phyloP scores from a whole-genome alignment of 805 yeast genomes.

The Candida peoriensis region DNA sequence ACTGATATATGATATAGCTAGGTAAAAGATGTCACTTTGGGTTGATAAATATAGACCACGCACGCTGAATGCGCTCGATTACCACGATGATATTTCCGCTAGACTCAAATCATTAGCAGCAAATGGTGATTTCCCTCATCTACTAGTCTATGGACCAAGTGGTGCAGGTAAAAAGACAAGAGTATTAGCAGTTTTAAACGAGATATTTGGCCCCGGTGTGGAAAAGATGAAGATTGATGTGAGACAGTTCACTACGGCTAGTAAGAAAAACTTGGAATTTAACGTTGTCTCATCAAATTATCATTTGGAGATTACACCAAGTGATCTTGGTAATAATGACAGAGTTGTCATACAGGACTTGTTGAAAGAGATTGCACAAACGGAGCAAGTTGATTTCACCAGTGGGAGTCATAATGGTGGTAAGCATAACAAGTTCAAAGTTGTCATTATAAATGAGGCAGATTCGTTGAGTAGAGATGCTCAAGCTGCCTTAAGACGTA shows the following conservation, averaged over 20 bases:
- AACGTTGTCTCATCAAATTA: slow-evolving; percentile 88
- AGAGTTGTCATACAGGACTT: slow-evolving; percentile 92
- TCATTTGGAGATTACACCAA: slow-evolving; percentile 93
- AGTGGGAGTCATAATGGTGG: slow-evolving; percentile 40
- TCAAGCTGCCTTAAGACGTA: slow-evolving; percentile 91
- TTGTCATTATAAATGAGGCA: slow-evolving; percentile 87
- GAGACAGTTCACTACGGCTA: slow-evolving; percentile 69
- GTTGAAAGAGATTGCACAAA: slow-evolving; percentile 89
- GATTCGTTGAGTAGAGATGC: slow-evolving; percentile 89
- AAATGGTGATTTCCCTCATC: slow-evolving; percentile 88
- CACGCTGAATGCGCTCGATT: slow-evolving; percentile 56
- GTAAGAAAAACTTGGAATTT: slow-evolving; percentile 78
- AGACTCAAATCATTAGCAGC: slow-evolving; percentile 58
- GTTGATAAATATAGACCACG: slow-evolving; percentile 91
- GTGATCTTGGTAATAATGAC: slow-evolving; percentile 95
- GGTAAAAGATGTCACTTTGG: slow-evolving; percentile 86
- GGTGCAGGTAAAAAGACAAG: slow-evolving; percentile 98
- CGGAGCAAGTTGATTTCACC: slow-evolving; percentile 86
- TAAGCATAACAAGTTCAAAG: slow-evolving; percentile 61
- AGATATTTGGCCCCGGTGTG: slow-evolving; percentile 78
- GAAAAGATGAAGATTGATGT: slow-evolving; percentile 87
- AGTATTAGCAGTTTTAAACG: slow-evolving; percentile 70
- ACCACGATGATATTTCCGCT: slow-evolving; percentile 59
- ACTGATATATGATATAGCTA: too few relatives aligned
- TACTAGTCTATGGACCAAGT: slow-evolving; percentile 88